These are phyloP conservation scores for Psilocybe cyanescens DNA, from an alignment of 768 basidiomycete genomes.

Conservation along the genomic window DNA sequence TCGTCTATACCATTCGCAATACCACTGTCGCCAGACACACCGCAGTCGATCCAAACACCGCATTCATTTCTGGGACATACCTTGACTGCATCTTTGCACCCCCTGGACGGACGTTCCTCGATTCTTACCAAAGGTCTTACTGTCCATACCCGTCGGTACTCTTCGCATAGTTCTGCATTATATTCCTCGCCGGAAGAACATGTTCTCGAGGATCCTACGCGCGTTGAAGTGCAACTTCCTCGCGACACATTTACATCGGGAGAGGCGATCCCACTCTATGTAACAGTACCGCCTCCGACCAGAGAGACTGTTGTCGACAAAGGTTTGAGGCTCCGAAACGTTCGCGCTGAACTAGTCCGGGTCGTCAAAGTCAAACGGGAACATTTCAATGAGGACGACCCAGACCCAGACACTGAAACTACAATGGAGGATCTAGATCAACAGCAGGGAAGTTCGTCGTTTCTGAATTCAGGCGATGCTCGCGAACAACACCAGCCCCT, in stretches of 20 bases:
- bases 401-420: slow-evolving; percentile 32
- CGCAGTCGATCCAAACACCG: slow-evolving; percentile 80
- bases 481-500: slow-evolving; percentile 30
- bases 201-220: slow-evolving; percentile 63
- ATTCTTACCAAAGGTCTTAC: slow-evolving; percentile 57
- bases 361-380: slow-evolving; percentile 58
- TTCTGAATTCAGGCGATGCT: slow-evolving; percentile 16
- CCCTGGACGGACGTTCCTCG: slow-evolving; percentile 37
- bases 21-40: slow-evolving; percentile 77
- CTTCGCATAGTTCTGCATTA: slow-evolving; percentile 62
- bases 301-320: slow-evolving; percentile 67
- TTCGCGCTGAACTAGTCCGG: slow-evolving; percentile 80
- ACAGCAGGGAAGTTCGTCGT: slow-evolving; percentile 30
- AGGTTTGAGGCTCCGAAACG: slow-evolving; percentile 77
- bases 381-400: slow-evolving; percentile 36
- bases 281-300: slow-evolving; percentile 78
- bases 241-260: slow-evolving; percentile 71
- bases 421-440: slow-evolving; percentile 32
- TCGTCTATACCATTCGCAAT: slow-evolving; percentile 81
- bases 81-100: slow-evolving; percentile 69
- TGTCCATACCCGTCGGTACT: slow-evolving; percentile 78
- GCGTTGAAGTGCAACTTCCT: slow-evolving; percentile 71
- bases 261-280: slow-evolving; percentile 79
- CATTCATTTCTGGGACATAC: slow-evolving; percentile 74
- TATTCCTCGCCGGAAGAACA: slow-evolving; percentile 63